Evolutionary conservation across 371 early-diverging fungal species (phyloP), one percentile per base, ranked within the genome.

Genomic region (Homolaphlyctis polyrhiza): DNA sequence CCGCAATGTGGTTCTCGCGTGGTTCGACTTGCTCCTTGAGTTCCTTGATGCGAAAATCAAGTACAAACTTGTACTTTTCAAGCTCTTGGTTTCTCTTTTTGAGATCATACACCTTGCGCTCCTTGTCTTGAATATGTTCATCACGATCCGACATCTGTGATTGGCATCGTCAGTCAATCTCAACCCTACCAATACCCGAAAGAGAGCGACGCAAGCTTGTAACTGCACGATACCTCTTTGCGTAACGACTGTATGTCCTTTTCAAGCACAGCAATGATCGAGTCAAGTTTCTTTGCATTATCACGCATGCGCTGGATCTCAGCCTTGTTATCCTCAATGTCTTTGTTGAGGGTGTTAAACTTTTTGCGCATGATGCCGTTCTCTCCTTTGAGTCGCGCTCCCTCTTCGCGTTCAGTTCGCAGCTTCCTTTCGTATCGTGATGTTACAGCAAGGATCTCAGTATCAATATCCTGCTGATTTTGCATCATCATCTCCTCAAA

Each of bases 341-440:
- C 82, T 36, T 78, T 76, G 61, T 82, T 81, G 45, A 90, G 62
- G 16, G 76, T 79, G 63, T 79, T 79, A 72, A 88, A 83, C 70
- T 81, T 83, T 60, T 85, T 85, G 43, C 80, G 66, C 84, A 83
- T 82, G 66, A 83, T 79, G 1, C 82, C 84, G 64, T 84, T 83
- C 60, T 85, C 85, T 35, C 81, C 80, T 63, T 83, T 83, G 52
- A 85, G 71, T 29, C 81, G 62, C 13, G 82, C 71, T 0, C 81
- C 76, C 45, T 78, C 76, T 43, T 85, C 82, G 30, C 78, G 69
- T 60, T 85, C 85, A 11, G 62, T 68, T 8, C 71, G 62, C 0
- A 85, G 66, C 61, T 67, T 65, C 30, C 70, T 68, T 55, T 85
- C 82, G 71, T 81, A 85, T 14, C 72, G 65, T 13, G 48, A 57